Evolutionary conservation across 345 rosid genomes (phyloP), one percentile per base, ranked within the genome.

Genomic region (Rhodamnia argentea): DNA sequence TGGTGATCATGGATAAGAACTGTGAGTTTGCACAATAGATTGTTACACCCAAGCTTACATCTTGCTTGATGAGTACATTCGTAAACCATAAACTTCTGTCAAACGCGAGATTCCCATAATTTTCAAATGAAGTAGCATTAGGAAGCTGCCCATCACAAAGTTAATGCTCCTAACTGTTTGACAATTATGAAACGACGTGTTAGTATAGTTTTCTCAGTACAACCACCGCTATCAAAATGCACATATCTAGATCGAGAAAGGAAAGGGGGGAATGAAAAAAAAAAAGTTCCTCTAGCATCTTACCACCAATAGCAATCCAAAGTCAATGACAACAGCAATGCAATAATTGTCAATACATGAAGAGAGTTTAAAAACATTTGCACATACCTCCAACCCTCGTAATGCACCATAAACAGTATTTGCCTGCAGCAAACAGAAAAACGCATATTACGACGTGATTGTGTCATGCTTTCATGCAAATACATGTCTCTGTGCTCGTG

Each of bases 361-460:
- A 78, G 53, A 54, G 57, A 54, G 57, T 18, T 56, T 10, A 22
- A 56, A 23, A 56, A 56, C 59, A 56, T 56, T 10, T 56, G 59
- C 52, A 86, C 91, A 74, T 87, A 97, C 99, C 99, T 97, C 99
- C 87, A 96, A 90, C 51, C 97, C 99, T 75, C 98, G 91, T 87
- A 96, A 89, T 14, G 99, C 99, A 85, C 99, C 99, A 92, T 90
- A 94, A 4, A 95, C 90, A 55, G 98, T 95, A 87, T 93, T 95
- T 82, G 98, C 98, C 99, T 95, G 93, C 91, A 89, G 87, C 53
- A 87, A 88, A 83, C 47, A 78, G 53, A 84, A 42, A 16, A 50
- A 9, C 44, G 23, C 29, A 37, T 16, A n/a, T 52, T 32, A 40
- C 32, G 56, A 40, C 84, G 62, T 58, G 50, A 60, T 51, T 51